Evolutionary conservation across 2,329 filamentous ascomycete species (phyloP).

Genomic region (Fusarium illudens): DNA sequence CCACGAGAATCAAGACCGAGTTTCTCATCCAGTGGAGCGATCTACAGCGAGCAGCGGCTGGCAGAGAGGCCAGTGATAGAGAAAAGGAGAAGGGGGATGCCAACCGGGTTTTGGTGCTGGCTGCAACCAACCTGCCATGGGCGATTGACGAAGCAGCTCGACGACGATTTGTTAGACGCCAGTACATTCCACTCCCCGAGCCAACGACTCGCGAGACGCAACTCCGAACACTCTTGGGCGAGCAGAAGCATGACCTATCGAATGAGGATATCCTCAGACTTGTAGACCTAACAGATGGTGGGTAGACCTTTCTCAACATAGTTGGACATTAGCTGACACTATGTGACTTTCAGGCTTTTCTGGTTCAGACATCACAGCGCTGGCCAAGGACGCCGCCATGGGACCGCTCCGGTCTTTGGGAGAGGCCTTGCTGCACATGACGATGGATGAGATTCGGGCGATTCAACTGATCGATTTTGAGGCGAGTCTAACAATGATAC

Average conservation of each 20-base stretch:
- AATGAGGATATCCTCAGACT: conserved; percentile 76
- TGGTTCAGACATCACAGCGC: conserved; percentile 93
- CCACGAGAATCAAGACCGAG: conserved; percentile 93
- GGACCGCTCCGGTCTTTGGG: conserved; percentile 89
- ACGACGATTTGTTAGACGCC: conserved; percentile 86
- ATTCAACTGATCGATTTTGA: conserved; percentile 86
- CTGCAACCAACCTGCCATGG: conserved; percentile 96
- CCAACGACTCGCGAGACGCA: conserved; percentile 81
- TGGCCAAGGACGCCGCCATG: conserved; percentile 99
- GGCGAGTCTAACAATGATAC: conserved; percentile 82
- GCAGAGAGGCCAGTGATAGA: conserved; percentile 73
- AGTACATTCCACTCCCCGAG: conserved; percentile 96
- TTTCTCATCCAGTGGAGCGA: conserved; percentile 98
- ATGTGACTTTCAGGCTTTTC: conserved; percentile 78
- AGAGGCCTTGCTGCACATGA: conserved; percentile 88
- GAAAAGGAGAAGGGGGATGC: conserved; percentile 80
- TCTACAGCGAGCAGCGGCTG: conserved; percentile 88
- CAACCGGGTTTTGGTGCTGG: conserved; percentile 88
- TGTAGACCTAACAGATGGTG: conserved; percentile 86
- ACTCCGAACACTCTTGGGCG: conserved; percentile 78
- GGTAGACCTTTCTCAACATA: conserved; percentile 37
- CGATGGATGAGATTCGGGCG: conserved; percentile 91
- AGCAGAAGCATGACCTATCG: conserved; percentile 84
- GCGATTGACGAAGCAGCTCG: conserved; percentile 96
- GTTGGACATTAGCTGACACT: conserved; percentile 3